These are phyloP conservation scores for Verruconis gallopava DNA, from an alignment of 2,329 filamentous ascomycete species.

Conservation along the genomic window DNA sequence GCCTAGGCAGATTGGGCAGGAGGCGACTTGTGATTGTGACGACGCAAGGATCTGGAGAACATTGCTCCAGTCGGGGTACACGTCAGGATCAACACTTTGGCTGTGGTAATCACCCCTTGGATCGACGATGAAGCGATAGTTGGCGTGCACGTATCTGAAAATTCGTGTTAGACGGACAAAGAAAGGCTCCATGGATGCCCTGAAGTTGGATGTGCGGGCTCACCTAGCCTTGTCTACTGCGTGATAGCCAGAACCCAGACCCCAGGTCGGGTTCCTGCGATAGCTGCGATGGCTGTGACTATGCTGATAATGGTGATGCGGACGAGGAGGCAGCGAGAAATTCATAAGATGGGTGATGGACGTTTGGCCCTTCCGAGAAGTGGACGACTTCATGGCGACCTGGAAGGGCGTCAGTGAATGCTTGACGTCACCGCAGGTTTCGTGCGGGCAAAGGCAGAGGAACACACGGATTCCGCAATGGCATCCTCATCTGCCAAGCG, in stretches of 20 bases:
- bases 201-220: conserved; percentile 16
- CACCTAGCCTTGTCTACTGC: conserved; percentile 80
- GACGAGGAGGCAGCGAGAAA: conserved; percentile 68
- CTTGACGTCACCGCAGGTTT: not conserved
- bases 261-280: conserved; percentile 67
- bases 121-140: conserved; percentile 92
- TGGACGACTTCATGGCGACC: conserved; percentile 51
- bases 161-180: not conserved
- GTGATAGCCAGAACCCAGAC: conserved; percentile 78
- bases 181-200: no score
- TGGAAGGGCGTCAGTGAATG: conserved; percentile 20
- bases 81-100: conserved; percentile 75
- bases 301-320: conserved; percentile 42
- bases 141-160: conserved; percentile 76
- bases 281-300: conserved; percentile 33
- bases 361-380: conserved; percentile 76
- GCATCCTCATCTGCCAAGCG: conserved; percentile 68
- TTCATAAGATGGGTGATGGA: conserved; percentile 96
- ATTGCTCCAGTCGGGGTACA: conserved; percentile 79
- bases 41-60: conserved; percentile 89
- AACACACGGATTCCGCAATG: conserved; percentile 64
- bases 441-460: no score
- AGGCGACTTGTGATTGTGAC: conserved; percentile 71
- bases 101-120: conserved; percentile 66
- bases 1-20: conserved; percentile 89